Evolutionary conservation across 345 rosid species (phyloP).

Genomic region (Kandelia obovata): DNA sequence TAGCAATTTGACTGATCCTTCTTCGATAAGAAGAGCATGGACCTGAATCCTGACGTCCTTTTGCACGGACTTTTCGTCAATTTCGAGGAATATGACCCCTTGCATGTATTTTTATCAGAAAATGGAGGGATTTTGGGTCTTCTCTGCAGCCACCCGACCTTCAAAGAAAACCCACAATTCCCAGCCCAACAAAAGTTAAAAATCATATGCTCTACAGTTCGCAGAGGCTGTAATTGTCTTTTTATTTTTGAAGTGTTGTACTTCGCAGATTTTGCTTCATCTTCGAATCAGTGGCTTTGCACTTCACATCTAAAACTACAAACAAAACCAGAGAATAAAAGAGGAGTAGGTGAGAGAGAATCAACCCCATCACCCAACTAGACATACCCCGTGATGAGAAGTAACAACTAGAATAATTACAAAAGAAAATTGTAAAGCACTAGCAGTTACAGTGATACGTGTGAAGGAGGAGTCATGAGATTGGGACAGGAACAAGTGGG

Average conservation of each 20-base stretch:
- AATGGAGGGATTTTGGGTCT: slow-evolving; percentile 26
- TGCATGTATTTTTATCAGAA: slow-evolving; percentile 2
- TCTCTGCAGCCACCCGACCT: background rate
- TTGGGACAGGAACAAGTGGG: slow-evolving; percentile 28
- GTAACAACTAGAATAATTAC: background rate
- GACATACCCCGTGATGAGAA: background rate
- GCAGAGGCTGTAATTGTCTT: slow-evolving; percentile 19
- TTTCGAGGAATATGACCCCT: slow-evolving; percentile 30
- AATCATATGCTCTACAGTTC: background rate
- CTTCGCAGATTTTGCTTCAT: slow-evolving; percentile 8
- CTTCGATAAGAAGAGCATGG: slow-evolving; percentile 27
- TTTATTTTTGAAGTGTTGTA: slow-evolving; percentile 11
- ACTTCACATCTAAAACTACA: slow-evolving; percentile 26
- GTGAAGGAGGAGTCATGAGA: background rate
- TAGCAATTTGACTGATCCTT: slow-evolving; percentile 29
- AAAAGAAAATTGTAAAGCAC: slow-evolving; percentile 21
- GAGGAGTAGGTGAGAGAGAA: background rate
- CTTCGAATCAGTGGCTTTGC: slow-evolving; percentile 31
- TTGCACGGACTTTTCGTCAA: slow-evolving; percentile 32
- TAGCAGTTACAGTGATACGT: slow-evolving; percentile 14
- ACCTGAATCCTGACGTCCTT: slow-evolving; percentile 16
- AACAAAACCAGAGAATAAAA: slow-evolving; percentile 16
- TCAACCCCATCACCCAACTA: slow-evolving; percentile 5
- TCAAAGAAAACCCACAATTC: background rate
- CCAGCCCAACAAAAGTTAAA: slow-evolving; percentile 20